Evolutionary conservation across 345 rosid genomes (phyloP).

Genomic region (Bruguiera gymnorhiza): DNA sequence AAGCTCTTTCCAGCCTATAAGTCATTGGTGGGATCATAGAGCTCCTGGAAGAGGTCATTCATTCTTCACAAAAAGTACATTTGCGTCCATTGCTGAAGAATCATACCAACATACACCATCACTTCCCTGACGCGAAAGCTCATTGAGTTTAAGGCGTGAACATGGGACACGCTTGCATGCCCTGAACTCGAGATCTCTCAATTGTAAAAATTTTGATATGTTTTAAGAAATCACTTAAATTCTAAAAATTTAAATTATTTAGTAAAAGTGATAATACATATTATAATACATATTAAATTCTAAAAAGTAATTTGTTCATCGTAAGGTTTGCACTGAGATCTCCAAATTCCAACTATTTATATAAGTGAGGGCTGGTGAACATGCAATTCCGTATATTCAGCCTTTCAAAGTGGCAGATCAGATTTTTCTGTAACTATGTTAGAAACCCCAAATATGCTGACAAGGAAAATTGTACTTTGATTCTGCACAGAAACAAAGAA

Average conservation of each 20-base stretch:
- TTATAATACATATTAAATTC: no score
- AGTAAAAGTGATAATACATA: no score
- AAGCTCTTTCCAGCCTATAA: slow-evolving; percentile 41
- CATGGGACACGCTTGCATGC: no score
- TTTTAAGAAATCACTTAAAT: no score
- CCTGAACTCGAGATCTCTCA: no score
- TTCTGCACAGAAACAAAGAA: slow-evolving; percentile 67
- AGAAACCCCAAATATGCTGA: slow-evolving; percentile 55
- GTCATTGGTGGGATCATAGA: slow-evolving; percentile 33
- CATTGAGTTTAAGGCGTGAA: no score
- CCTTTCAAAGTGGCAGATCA: slow-evolving; percentile 83
- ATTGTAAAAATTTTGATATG: no score
- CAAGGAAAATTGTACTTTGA: slow-evolving; percentile 45
- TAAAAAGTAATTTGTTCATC: slow-evolving; percentile 42
- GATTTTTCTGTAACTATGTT: slow-evolving; percentile 15
- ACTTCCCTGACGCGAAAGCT: slow-evolving; percentile 53
- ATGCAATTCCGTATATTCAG: slow-evolving; percentile 46
- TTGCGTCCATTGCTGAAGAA: slow-evolving; percentile 51
- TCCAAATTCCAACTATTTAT: slow-evolving; percentile 30
- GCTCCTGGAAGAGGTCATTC: slow-evolving; percentile 21
- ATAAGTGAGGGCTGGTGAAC: slow-evolving; percentile 44
- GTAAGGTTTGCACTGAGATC: slow-evolving; percentile 28
- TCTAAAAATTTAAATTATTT: no score
- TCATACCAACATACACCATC: slow-evolving; percentile 48
- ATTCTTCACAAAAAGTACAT: slow-evolving; percentile 40